Evolutionary conservation across 352 stramenopile genomes (phyloP).

Genomic region (Phytopythium chamaehyphon): DNA sequence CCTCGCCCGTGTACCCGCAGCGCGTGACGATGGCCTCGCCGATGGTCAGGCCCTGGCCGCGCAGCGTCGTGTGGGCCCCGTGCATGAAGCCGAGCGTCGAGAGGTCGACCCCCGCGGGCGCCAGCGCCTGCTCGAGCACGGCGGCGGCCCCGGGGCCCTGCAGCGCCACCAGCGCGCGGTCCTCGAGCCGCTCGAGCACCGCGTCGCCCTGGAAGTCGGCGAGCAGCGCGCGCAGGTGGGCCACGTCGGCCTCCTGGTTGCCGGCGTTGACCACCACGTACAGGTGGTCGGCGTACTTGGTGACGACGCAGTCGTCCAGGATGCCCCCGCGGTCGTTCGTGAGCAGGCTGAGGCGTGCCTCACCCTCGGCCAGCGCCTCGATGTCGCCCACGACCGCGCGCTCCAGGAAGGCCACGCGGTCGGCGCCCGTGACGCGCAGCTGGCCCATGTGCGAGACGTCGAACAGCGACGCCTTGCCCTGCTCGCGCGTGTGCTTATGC

Average conservation of each 20-base stretch:
- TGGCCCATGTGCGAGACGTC: conserved; percentile 99
- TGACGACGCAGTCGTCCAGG: conserved; percentile 98
- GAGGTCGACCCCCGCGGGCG: conserved; percentile 85
- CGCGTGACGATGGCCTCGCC: conserved; percentile 90
- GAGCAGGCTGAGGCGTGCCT: conserved; percentile 93
- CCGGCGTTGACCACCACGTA: conserved; percentile 98
- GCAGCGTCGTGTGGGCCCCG: conserved; percentile 84
- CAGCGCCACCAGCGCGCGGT: conserved; percentile 94
- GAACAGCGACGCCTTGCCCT: conserved; percentile 90
- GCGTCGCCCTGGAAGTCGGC: conserved; percentile 89
- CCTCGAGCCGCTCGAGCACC: conserved; percentile 91
- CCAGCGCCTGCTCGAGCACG: conserved; percentile 72
- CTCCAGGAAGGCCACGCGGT: conserved; percentile 95
- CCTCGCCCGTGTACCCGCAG: conserved; percentile 99
- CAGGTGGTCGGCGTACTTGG: conserved; percentile 91
- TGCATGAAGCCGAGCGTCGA: conserved; percentile 96
- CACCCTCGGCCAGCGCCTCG: conserved; percentile 70
- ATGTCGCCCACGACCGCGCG: conserved; percentile 95
- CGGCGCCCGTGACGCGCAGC: conserved; percentile 89
- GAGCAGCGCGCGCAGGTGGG: conserved; percentile 90
- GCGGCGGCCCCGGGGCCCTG: conserved; percentile 92
- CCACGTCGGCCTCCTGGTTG: conserved; percentile 95
- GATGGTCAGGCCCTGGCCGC: conserved; percentile 37
- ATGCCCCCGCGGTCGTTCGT: conserved; percentile 96
- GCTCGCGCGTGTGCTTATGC: conserved; percentile 75